Percentiles rank a stretch among this genome's conserved stretches.
These are phyloP conservation scores for Macroventuria anomochaeta DNA, from an alignment of 2,329 filamentous ascomycete species.

Conservation along the genomic window DNA sequence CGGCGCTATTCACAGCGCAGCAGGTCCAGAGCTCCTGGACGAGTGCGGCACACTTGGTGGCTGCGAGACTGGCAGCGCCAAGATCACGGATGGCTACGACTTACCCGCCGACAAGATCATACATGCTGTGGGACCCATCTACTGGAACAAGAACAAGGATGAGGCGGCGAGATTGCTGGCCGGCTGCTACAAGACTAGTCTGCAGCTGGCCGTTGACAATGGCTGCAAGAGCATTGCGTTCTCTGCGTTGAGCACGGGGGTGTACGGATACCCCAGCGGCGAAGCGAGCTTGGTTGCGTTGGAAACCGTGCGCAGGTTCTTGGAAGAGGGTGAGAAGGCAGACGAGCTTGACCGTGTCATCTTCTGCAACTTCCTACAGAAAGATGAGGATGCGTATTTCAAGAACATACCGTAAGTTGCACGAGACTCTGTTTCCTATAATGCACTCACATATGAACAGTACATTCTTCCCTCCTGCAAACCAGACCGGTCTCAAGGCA, in stretches of 20 bases:
- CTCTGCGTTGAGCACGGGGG: constrained; percentile 81
- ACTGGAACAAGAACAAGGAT: constrained; percentile 54
- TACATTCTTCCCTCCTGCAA: constrained; percentile 44
- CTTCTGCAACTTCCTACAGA: constrained; percentile 82
- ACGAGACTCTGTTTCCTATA: rapidly evolving
- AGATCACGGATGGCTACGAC: constrained; percentile 79
- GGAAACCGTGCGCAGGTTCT: constrained; percentile 63
- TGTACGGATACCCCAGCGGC: constrained; percentile 83
- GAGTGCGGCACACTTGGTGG: constrained; percentile 77
- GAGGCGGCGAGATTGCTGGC: constrained; percentile 56
- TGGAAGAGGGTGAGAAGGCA: constrained; percentile 55
- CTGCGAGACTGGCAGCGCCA: constrained; percentile 79
- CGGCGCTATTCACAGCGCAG: constrained; percentile 78
- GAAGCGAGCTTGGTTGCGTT: constrained; percentile 77
- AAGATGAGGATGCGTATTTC: constrained; percentile 78
- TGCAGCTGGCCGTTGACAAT: constrained; percentile 74
- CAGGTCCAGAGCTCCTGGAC: constrained; percentile 69
- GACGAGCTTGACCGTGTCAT: constrained; percentile 72
- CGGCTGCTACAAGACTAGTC: constrained; percentile 72
- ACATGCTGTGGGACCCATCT: constrained; percentile 89
- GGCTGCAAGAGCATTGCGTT: constrained; percentile 79
- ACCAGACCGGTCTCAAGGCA: not conserved
- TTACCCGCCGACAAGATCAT: constrained; percentile 82
- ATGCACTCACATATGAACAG: constrained; percentile 20
- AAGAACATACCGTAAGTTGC: constrained; percentile 72